Base-by-base conservation (phyloP, 148 eudicot genomes). In the Euryodendron excelsum region DNA sequence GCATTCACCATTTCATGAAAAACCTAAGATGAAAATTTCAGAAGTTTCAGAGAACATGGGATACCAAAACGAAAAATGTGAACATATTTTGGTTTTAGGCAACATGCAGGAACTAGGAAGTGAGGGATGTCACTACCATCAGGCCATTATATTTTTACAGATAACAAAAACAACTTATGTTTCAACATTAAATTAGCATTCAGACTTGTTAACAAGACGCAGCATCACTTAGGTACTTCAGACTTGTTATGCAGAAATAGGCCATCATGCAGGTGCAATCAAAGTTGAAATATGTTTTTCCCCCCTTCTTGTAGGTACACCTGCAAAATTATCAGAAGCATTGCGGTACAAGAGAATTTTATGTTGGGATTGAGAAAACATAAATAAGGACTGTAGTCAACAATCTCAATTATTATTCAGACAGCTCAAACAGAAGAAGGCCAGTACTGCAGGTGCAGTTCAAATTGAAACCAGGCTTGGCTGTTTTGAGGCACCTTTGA, bases 1-100 rank as follows among this genome's bases (percentile, higher is more conserved):
- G 84, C 80, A 81, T 87, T 96, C 59, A 91, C 90, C 99, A 96
- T 96, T 85, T 91, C 98, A 84, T 96, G 95, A 73, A 96, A 96
- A 48, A 93, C 98, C 99, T 96, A 78, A 23, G 41, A 75, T 52
- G 33, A 79, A 39, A 75, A 55, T 23, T 59, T 56, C 63, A 82
- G n/a, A 77, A 64, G 36, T 25, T 64, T 63, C 60, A 76, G 12
- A 14, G 37, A 31, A 48, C 27, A 63, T 14, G 3, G 7, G 39
- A 64, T 66, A n/a, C 44, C 21, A 47, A 48, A 21, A 45, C 1
- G 15, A 45, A 9, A 76, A 30, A n/a, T 23, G 33, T 58, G n/a
- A 33, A 23, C 11, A 56, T 55, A 34, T 23, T 37, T 45, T 64
- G 41, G 21, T 23, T 60, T 75, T 13, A 45, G 68, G 70, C 69